These are phyloP conservation scores for Podospora comata DNA, from an alignment of 495 filamentous ascomycete genomes.

Conservation along the genomic window DNA sequence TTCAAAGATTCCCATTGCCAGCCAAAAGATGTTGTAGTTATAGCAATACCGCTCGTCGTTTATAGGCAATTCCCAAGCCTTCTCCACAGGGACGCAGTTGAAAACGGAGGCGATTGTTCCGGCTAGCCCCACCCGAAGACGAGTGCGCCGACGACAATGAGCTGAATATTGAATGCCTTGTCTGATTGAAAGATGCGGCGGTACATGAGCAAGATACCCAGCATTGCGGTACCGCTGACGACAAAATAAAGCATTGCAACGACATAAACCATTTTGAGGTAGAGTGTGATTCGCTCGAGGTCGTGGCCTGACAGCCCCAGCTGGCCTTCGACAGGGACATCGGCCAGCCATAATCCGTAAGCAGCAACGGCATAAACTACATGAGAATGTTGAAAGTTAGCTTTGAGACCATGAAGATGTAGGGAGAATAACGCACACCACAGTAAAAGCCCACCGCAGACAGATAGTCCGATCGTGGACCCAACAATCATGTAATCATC, in stretches of 20 bases:
- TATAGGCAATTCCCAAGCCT: slow-evolving; percentile 19
- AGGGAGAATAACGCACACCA: not conserved
- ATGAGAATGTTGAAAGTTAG: not conserved
- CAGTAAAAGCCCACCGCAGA: not conserved
- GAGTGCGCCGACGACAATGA: slow-evolving; percentile 14
- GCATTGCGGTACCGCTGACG: slow-evolving; percentile 20
- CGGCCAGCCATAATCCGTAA: not conserved
- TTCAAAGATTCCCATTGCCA: slow-evolving; percentile 29
- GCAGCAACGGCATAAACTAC: not conserved
- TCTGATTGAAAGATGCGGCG: slow-evolving; percentile 28
- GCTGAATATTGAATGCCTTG: slow-evolving; percentile 18
- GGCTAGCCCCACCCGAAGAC: slow-evolving; percentile 23
- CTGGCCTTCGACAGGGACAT: not conserved
- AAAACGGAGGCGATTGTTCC: slow-evolving; percentile 19
- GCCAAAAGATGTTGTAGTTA: slow-evolving; percentile 30
- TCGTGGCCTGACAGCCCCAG: not conserved
- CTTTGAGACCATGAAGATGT: not conserved
- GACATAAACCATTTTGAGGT: slow-evolving; percentile 34
- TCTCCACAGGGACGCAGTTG: slow-evolving; percentile 22
- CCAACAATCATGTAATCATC: not conserved
- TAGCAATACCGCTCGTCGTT: slow-evolving; percentile 20
- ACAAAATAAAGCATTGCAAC: slow-evolving; percentile 27
- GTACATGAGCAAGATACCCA: slow-evolving; percentile 33
- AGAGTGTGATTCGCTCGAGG: slow-evolving; percentile 28
- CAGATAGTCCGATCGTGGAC: not conserved